Evolutionary conservation across 139 green algal genomes (phyloP).

Genomic region (Prasinococcaceae sp.): DNA sequence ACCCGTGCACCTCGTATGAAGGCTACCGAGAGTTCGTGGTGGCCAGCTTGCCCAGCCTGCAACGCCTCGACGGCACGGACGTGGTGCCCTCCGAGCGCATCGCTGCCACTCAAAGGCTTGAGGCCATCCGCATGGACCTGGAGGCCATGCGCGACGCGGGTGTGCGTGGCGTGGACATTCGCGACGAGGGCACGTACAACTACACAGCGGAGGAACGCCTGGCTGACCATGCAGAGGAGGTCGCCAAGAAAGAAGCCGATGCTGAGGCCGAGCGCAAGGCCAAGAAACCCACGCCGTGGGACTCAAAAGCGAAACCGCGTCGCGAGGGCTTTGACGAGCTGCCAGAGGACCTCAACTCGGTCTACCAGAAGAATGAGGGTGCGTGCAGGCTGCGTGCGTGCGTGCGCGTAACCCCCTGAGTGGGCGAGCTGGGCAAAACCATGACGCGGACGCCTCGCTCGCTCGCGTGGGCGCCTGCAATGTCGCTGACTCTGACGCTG

Average conservation of each 20-base stretch:
- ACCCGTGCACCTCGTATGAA: constrained; percentile 51
- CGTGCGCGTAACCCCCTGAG: not conserved
- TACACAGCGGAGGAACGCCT: too few species aligned
- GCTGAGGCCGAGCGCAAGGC: too few species aligned
- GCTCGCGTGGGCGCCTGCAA: not conserved
- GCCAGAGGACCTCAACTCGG: constrained; percentile 5
- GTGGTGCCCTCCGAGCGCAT: constrained; percentile 57
- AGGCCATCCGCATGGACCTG: too few species aligned
- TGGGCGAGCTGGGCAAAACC: constrained; percentile 20
- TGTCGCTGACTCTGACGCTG: not conserved
- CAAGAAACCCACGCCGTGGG: too few species aligned
- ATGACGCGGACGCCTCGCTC: constrained; percentile 16
- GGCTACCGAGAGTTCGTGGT: constrained; percentile 65
- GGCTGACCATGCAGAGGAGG: too few species aligned
- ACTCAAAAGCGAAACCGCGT: not conserved
- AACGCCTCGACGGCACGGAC: constrained; percentile 46
- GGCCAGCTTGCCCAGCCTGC: constrained; percentile 51
- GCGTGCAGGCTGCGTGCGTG: not conserved
- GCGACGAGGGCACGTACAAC: too few species aligned
- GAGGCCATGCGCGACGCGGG: too few species aligned
- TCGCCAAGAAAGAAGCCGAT: too few species aligned
- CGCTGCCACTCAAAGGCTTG: too few species aligned
- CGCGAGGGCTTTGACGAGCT: constrained; percentile 17
- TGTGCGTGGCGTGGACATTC: too few species aligned
- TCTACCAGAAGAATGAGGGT: constrained; percentile 30